Conservation (phyloP, 2,329 filamentous ascomycete genomes). For the Aspergillus novofumigatus region DNA sequence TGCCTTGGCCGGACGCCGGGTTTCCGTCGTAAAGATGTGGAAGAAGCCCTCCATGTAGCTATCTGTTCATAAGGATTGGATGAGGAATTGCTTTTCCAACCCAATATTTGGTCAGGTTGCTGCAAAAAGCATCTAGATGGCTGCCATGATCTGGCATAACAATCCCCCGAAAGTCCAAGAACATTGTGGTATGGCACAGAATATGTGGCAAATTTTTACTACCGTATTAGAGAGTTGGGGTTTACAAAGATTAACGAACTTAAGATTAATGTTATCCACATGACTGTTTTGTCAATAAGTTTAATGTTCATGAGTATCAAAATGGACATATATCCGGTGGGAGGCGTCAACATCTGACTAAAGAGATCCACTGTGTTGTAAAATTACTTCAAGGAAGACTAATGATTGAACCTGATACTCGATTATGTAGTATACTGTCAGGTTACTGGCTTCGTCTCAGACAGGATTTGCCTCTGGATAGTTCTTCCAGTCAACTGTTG, state of each 20-base stretch:
- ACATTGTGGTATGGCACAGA: not conserved
- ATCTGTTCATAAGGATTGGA: constrained; percentile 2
- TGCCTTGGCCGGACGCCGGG: constrained; percentile 25
- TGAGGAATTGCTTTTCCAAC: not conserved
- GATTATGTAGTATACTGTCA: no score
- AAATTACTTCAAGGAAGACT: no score
- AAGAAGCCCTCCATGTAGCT: constrained; percentile 12
- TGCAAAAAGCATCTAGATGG: no score
- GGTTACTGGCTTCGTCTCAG: no score
- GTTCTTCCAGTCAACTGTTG: not conserved
- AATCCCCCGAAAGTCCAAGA: not conserved
- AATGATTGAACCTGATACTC: no score
- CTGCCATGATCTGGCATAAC: no score
- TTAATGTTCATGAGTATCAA: no score
- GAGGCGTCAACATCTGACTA: not conserved
- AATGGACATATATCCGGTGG: no score
- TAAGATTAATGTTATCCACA: not conserved
- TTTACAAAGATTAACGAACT: not conserved
- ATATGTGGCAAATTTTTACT: not conserved
- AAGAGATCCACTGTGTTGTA: not conserved
- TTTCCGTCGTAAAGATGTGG: constrained; percentile 19
- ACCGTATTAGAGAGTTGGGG: not conserved
- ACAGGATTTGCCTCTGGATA: not conserved
- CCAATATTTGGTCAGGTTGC: no score
- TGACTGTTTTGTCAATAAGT: not conserved